A percentile compares a stretch with the other conserved stretches of the same genome.
Conservation (phyloP, 2,329 filamentous ascomycete species). For the Sclerotinia nivalis region DNA sequence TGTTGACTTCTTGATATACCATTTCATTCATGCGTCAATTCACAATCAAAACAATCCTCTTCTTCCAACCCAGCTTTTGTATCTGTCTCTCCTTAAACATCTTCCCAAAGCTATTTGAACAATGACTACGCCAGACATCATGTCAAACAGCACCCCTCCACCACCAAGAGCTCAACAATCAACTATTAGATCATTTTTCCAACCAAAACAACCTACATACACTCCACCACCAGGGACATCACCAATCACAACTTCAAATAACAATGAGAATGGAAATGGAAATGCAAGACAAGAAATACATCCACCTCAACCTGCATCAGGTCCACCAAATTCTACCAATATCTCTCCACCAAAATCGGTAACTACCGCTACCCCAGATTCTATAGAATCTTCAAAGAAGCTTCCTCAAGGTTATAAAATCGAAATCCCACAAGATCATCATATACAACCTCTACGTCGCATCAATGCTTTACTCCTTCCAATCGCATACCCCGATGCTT, state of each 20-base stretch:
- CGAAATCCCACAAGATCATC: slow-evolving; percentile 50
- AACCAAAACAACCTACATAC: slow-evolving; percentile 50
- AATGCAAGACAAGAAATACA: slow-evolving; percentile 14
- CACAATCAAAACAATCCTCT: not conserved
- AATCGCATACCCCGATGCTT: slow-evolving; percentile 63
- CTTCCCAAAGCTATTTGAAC: not conserved
- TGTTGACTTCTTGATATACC: no score
- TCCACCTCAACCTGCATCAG: slow-evolving; percentile 32
- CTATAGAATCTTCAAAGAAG: slow-evolving; percentile 27
- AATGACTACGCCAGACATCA: slow-evolving; percentile 5
- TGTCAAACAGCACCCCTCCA: slow-evolving; percentile 21
- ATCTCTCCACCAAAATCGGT: slow-evolving; percentile 26
- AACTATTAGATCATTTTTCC: slow-evolving; percentile 66
- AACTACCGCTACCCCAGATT: slow-evolving; percentile 25
- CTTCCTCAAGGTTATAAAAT: slow-evolving; percentile 52
- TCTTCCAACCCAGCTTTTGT: not conserved
- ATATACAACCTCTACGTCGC: slow-evolving; percentile 60
- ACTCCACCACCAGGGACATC: slow-evolving; percentile 43
- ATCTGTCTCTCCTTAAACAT: slow-evolving; percentile 3
- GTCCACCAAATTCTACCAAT: slow-evolving; percentile 19
- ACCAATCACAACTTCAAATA: slow-evolving; percentile 1
- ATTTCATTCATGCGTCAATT: not conserved
- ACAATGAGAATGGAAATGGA: not conserved
- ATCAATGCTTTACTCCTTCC: slow-evolving; percentile 66
- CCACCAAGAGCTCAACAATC: slow-evolving; percentile 44